Evolutionary conservation across 441 rosid species (phyloP).

Genomic region (Macaranga tanarius): DNA sequence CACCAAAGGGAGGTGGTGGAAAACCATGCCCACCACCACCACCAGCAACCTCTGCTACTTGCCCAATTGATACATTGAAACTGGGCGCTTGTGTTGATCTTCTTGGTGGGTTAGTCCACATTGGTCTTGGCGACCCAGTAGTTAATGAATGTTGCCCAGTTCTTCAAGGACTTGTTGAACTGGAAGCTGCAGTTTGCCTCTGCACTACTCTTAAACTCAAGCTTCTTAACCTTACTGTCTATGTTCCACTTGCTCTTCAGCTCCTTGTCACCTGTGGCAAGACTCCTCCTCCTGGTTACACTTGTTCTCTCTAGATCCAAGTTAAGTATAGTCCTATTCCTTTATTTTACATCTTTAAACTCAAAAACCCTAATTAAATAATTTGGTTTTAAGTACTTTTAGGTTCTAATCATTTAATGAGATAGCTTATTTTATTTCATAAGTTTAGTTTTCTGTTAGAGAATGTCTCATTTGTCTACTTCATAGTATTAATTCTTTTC

Average conservation of each 20-base stretch:
- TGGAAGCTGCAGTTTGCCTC: conserved; percentile 69
- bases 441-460: neutral
- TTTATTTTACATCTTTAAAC: neutral
- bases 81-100: conserved; percentile 76
- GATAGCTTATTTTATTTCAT: conserved; percentile 11
- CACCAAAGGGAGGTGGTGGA: conserved; percentile 29
- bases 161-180: conserved; percentile 53
- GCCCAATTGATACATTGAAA: conserved; percentile 65
- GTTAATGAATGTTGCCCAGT: conserved; percentile 66
- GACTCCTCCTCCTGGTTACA: conserved; percentile 75
- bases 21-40: conserved; percentile 41
- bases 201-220: conserved; percentile 70
- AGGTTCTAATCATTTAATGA: neutral
- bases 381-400: no score
- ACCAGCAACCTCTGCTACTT: conserved; percentile 28
- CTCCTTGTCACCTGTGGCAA: conserved; percentile 74
- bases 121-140: conserved; percentile 61
- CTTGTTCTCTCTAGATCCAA: conserved; percentile 55
- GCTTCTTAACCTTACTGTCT: conserved; percentile 57
- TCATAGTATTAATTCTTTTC: neutral
- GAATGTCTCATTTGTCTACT: neutral
- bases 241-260: conserved; percentile 68
- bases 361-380: no score
- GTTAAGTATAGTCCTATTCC: conserved; percentile 26
- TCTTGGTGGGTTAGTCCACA: conserved; percentile 65